These are phyloP conservation scores for Combretum micranthum DNA, from an alignment of 345 rosid genomes.

Conservation along the genomic window DNA sequence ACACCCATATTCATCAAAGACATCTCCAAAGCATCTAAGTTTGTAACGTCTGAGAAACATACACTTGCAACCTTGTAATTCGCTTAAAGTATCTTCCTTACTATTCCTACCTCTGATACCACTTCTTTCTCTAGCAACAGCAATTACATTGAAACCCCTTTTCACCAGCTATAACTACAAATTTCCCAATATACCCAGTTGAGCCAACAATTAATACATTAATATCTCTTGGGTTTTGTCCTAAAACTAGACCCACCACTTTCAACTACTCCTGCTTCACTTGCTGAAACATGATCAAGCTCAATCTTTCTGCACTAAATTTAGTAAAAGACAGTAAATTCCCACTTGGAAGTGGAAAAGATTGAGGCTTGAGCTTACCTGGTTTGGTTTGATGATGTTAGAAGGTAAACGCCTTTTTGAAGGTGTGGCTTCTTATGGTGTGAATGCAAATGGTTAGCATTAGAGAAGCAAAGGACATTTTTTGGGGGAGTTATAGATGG, in stretches of 20 bases:
- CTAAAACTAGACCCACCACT: constrained; percentile 39
- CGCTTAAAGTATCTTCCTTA: constrained; percentile 54
- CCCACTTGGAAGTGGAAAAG: constrained; percentile 14
- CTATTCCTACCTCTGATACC: constrained; percentile 63
- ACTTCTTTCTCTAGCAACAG: constrained; percentile 77
- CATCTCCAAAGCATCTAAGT: constrained; percentile 40
- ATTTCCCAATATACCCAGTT: constrained; percentile 89
- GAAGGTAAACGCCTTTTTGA: constrained; percentile 27
- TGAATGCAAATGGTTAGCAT: constrained; percentile 29
- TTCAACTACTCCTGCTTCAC: constrained; percentile 16
- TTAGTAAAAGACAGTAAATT: constrained; percentile 15
- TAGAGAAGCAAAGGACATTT: constrained; percentile 47
- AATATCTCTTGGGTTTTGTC: constrained; percentile 49
- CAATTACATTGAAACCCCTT: constrained; percentile 80
- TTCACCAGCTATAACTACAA: constrained; percentile 63
- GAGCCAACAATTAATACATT: constrained; percentile 83
- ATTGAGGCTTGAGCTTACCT: constrained; percentile 42
- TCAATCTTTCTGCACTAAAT: constrained; percentile 23
- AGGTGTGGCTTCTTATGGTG: constrained; percentile 23
- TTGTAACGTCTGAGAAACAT: constrained; percentile 80
- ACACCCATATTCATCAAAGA: constrained; percentile 38
- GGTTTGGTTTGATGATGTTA: constrained; percentile 39
- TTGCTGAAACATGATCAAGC: constrained; percentile 34
- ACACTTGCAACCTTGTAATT: constrained; percentile 59
- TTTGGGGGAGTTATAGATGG: neutral